Conservation (phyloP, 192 early-diverging fungal species). For the Podila epicladia region DNA sequence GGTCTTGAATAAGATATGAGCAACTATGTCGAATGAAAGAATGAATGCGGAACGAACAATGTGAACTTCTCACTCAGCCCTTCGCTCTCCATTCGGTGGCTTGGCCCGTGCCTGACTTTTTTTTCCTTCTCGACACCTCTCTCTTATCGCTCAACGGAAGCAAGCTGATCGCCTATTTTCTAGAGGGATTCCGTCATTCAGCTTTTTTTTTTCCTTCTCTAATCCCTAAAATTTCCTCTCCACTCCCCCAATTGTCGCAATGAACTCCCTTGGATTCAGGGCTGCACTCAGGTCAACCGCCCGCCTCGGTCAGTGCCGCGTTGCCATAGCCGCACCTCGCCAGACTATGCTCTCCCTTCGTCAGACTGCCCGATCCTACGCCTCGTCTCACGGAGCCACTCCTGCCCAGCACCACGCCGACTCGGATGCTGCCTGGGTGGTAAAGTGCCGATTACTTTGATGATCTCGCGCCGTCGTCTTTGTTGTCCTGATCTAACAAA, state of each 20-base stretch:
- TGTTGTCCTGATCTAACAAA: background rate
- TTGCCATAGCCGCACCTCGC: conserved; percentile 11
- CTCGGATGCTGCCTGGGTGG: conserved; percentile 42
- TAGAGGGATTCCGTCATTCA: background rate
- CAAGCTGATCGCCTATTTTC: too few relatives aligned
- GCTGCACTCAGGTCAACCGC: conserved; percentile 29
- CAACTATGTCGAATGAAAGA: too few relatives aligned
- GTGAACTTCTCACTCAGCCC: too few relatives aligned
- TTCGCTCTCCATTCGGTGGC: too few relatives aligned
- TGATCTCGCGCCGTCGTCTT: background rate
- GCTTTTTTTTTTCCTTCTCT: conserved; percentile 10
- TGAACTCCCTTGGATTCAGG: conserved; percentile 42
- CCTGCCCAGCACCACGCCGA: conserved; percentile 4
- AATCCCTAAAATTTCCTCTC: background rate
- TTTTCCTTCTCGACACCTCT: too few relatives aligned
- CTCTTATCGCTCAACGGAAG: too few relatives aligned
- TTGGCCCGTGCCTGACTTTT: too few relatives aligned
- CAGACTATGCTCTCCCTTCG: conserved; percentile 34
- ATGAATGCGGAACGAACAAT: too few relatives aligned
- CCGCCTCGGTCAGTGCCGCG: conserved; percentile 1
- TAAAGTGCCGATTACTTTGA: conserved; percentile 2
- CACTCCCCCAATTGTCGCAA: conserved; percentile 3
- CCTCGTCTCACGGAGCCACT: conserved; percentile 6
- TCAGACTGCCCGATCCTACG: conserved; percentile 39
- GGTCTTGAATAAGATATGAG: too few relatives aligned